Base-by-base conservation (phyloP, 2,329 filamentous ascomycete species). In the Pseudopyricularia cyperi region DNA sequence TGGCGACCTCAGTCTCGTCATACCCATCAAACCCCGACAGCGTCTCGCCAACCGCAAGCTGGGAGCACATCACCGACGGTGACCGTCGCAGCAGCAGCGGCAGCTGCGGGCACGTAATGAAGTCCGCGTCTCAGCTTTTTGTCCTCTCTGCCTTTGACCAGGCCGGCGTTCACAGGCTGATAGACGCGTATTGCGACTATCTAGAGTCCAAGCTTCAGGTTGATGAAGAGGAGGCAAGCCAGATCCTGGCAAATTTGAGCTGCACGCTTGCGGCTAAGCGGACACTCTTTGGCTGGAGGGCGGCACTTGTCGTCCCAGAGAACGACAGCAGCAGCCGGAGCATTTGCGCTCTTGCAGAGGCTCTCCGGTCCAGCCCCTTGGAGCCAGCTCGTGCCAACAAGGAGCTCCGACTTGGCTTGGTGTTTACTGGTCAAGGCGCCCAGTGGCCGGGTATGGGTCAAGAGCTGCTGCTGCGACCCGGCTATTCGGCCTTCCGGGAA, bases 91-190 rank as follows among this genome's bases (percentile, higher is more conserved):
- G 28, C 28, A 30, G 28, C 28, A 30, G 28, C 9, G 9, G 28
- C 28, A 30, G 28, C 28, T 30, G 28, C 9, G 28, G 28, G 4
- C 28, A 30, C 28, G 28, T 5, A 4, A 30, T 30, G 28, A 30
- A 30, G 28, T 34, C n/a, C 24, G 57, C 54, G 5, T 56, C 59
- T 26, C 68, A 64, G 54, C 58, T 70, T 11, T 75, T 71, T 55
- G 64, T 67, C 2, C 48, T 58, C 17, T 53, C 53, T 7, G 54
- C 55, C 2, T 44, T 51, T 11, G 57, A 58, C 50, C 54, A 57
- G 46, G 32, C 34, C 19, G 47, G 30, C 30, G 30, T 49, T 12
- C 17, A 19, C 11, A 30, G 47, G 12, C 11, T 49, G 32, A 30
- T 30, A 4, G 28, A 30, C 5, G 28, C 28, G 4, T 30, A 30